Evolutionary conservation across 169 alveolate species (phyloP), one percentile per base, ranked within the genome.

Genomic region (Plasmodium gonderi): DNA sequence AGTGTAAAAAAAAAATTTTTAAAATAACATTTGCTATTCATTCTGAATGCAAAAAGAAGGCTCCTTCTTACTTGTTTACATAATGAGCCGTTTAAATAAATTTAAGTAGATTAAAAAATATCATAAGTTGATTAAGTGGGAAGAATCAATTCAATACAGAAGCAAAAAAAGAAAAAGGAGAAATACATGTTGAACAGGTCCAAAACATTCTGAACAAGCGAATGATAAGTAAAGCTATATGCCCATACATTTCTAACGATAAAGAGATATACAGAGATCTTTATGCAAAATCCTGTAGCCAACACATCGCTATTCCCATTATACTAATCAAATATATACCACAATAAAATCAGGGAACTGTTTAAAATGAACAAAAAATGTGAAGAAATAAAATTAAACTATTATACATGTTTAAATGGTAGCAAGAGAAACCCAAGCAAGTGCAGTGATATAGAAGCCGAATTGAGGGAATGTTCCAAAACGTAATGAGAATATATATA

Each of bases 391-490:
- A 90, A 90, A 90, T 33, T 49, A 65, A 90, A 90, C 79, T 90
- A 90, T 31, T 90, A 90, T 69, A 78, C 90, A 5, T 90, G 94
- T 64, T 90, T 90, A 51, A 90, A 90, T 90, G 45, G 72, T 12
- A 90, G 94, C 75, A 90, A 78, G 29, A 77, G 94, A 54, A 77
- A 67, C 65, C 94, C 90, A 3, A 54, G 42, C 31, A 77, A 77
- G 67, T 90, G 94, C 36, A 90, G 80, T 17, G 44, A 8, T 2
- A 69, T 90, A 23, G 94, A 90, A 90, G 42, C 29, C n/a, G 94
- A 90, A 29, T 49, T 90, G 54, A 76, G 94, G 94, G 82, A n/a
- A 51, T 90, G 94, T 33, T 90, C 94, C 14, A 77, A 90, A 77
- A 90, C 69, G 94, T 90, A 90, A 87, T 44, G 38, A 26, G 40